Conservation (phyloP, 2,329 filamentous ascomycete genomes). For the Phialemoniopsis sp. region DNA sequence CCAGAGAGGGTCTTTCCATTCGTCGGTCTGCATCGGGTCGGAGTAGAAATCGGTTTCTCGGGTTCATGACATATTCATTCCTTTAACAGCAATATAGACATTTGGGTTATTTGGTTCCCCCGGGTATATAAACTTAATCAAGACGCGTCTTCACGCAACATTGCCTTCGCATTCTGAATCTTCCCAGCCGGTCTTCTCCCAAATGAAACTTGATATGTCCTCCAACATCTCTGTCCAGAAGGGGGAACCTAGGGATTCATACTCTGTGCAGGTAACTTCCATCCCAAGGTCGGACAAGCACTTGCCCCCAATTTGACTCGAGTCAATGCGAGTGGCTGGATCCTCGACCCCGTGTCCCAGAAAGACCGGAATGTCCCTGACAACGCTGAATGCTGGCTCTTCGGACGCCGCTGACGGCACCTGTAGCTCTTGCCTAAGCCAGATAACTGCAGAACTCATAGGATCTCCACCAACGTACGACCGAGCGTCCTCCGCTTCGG, state of each 20-base stretch:
- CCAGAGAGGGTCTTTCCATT: no score
- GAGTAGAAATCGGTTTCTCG: no score
- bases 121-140: no score
- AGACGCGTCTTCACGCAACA: no score
- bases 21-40: no score
- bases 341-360: slow-evolving; percentile 40
- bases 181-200: neutral
- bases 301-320: slow-evolving; percentile 26
- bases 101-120: no score
- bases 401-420: neutral
- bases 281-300: slow-evolving; percentile 28
- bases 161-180: neutral
- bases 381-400: slow-evolving; percentile 2
- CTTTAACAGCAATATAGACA: no score
- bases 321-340: slow-evolving; percentile 28
- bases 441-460: neutral
- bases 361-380: slow-evolving; percentile 31
- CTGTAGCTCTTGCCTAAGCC: slow-evolving; percentile 15
- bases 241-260: slow-evolving; percentile 39
- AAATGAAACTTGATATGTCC: slow-evolving; percentile 28
- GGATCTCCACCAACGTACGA: slow-evolving; percentile 2
- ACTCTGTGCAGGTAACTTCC: slow-evolving; percentile 28
- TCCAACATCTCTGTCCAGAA: slow-evolving; percentile 34
- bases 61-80: no score
- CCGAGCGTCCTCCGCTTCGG: slow-evolving; percentile 5